A percentile compares a stretch with the other conserved stretches of the same genome.
phyloP scores from a whole-genome alignment of 495 filamentous ascomycete species.

The Hamigera avellanea region DNA sequence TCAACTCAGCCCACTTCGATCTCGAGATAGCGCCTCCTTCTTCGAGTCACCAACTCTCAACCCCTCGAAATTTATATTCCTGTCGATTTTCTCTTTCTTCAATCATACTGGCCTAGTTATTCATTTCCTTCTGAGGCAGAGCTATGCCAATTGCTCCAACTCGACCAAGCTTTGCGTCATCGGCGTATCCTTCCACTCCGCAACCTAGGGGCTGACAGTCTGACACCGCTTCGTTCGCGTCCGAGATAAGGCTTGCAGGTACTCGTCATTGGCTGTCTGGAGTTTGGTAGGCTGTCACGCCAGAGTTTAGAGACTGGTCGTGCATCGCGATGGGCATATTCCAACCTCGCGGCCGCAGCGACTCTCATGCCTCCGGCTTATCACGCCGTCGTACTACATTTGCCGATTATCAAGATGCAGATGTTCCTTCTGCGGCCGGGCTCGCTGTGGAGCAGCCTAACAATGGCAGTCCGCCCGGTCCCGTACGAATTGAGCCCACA shows the following conservation, averaged over 20 bases:
- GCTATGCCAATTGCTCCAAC: neutral
- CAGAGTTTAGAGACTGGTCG: neutral
- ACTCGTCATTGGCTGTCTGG: too few species aligned
- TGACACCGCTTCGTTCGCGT: too few species aligned
- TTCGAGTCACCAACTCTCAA: too few species aligned
- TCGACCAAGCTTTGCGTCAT: neutral
- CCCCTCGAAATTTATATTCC: too few species aligned
- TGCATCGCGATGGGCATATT: slow-evolving; percentile 22
- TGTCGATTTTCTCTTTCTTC: too few species aligned
- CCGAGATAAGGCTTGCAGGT: too few species aligned
- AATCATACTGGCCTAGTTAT: too few species aligned
- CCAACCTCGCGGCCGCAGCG: slow-evolving; percentile 24
- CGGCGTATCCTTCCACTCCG: neutral
- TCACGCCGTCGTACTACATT: slow-evolving; percentile 14
- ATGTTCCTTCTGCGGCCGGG: slow-evolving; percentile 6
- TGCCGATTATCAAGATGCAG: slow-evolving; percentile 13
- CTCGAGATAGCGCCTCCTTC: too few species aligned
- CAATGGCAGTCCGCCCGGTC: slow-evolving; percentile 17
- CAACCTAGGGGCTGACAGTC: too few species aligned
- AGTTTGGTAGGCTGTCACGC: too few species aligned
- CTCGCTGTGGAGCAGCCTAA: slow-evolving; percentile 23
- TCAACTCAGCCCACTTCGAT: too few species aligned
- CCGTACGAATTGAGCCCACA: slow-evolving; percentile 24
- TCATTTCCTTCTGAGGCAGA: neutral
- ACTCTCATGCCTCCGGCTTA: slow-evolving; percentile 21